These are phyloP conservation scores for Neofusicoccum umdonicola DNA, from an alignment of 2,329 filamentous ascomycete species.

Conservation along the genomic window DNA sequence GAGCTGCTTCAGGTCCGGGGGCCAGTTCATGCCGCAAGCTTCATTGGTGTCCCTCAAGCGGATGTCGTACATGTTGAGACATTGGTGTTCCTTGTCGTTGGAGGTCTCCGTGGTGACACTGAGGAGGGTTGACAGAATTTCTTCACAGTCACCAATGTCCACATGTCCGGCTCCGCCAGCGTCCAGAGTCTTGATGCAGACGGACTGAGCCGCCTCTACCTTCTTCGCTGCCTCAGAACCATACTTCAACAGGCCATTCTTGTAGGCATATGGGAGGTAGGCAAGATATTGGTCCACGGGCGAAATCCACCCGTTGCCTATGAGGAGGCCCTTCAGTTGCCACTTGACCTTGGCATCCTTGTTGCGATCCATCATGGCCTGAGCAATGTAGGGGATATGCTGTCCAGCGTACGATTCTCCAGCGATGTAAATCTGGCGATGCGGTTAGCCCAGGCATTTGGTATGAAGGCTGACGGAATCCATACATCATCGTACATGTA, in stretches of 20 bases:
- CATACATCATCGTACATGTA: constrained; percentile 89
- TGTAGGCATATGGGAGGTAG: constrained; percentile 78
- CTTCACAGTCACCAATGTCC: constrained; percentile 70
- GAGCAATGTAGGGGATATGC: constrained; percentile 95
- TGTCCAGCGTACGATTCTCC: constrained; percentile 97
- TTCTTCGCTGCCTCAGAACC: constrained; percentile 62
- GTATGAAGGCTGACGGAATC: constrained; percentile 26
- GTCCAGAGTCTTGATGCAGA: constrained; percentile 64
- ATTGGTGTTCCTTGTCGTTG: constrained; percentile 56
- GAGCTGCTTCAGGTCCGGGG: constrained; percentile 74
- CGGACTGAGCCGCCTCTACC: constrained; percentile 66
- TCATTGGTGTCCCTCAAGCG: constrained; percentile 71
- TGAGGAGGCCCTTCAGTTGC: constrained; percentile 81
- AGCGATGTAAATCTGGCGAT: constrained; percentile 76
- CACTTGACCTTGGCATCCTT: constrained; percentile 59
- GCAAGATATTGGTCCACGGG: constrained; percentile 85
- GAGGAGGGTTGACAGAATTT: constrained; percentile 71
- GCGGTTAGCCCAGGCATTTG: constrained; percentile 19
- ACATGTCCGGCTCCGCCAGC: constrained; percentile 61
- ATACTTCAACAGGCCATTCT: constrained; percentile 68
- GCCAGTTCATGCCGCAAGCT: constrained; percentile 97
- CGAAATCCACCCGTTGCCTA: constrained; percentile 97
- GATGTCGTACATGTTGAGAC: constrained; percentile 96
- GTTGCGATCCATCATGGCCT: constrained; percentile 85
- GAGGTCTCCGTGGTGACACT: constrained; percentile 58